Evolutionary conservation across 441 rosid species (phyloP), one percentile per base, ranked within the genome.

Genomic region (Syzygium syzygioides): DNA sequence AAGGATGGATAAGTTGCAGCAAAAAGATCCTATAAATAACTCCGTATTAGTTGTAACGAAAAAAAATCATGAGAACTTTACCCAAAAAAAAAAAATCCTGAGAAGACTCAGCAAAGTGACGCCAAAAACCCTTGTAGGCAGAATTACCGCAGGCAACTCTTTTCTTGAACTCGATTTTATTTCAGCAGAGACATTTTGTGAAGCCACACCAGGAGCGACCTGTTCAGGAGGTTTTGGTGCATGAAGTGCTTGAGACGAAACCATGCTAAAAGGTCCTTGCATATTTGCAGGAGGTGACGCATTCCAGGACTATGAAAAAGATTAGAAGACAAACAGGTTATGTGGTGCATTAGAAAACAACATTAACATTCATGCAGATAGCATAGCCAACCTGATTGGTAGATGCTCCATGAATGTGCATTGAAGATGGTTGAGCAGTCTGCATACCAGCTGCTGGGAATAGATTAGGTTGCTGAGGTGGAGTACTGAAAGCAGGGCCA

Each of bases 81-180:
- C n/a, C n/a, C n/a, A n/a, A n/a, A n/a, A n/a, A 55, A 86, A 11
- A 28, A 59, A 48, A 12, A 87, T 87, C 66, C 30, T 64, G 20
- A 57, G 45, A 86, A 71, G 87, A 83, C 55, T 15, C 37, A 54
- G 30, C 30, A 25, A 71, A 87, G 11, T n/a, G 20, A 80, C 41
- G 3, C 12, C 41, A 85, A 54, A 55, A 18, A 85, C 48, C 18
- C 64, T 87, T 25, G 52, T 57, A n/a, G 52, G 56, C 76, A 87
- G 68, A 60, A 87, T 89, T 95, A 98, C 99, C 96, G 80, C 94
- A 87, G 99, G 97, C 90, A 97, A 91, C 94, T 94, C 98, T 90
- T 88, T 91, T 93, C 99, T 97, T 91, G 95, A 96, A 54, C 89
- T 88, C 59, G 93, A 87, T 90, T 93, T 93, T 68, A 90, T 92